Evolutionary conservation across 164 flowering plant genomes (phyloP), one percentile per base, ranked within the genome.

Genomic region (Macadamia integrifolia): DNA sequence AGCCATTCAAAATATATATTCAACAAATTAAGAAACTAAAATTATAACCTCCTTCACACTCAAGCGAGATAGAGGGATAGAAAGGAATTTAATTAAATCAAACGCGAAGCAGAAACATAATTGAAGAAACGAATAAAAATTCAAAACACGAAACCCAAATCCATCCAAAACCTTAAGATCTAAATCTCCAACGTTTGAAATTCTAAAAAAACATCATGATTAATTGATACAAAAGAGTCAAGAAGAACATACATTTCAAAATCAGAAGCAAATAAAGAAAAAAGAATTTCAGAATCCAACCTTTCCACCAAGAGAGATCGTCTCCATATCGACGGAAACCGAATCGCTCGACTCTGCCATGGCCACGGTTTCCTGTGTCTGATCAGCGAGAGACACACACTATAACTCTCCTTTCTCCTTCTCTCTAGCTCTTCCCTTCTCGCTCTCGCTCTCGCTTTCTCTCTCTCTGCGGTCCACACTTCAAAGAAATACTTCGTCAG

Each of bases 251-350:
- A 52, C 59, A 65, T 8, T n/a, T 28, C 70, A 60, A 60, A 48
- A 68, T 29, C 46, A 60, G 28, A 40, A 66, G 8, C 18, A 49
- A 52, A 59, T 48, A 46, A 13, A 18, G 42, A n/a, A 66, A 18
- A 62, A 46, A 6, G n/a, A 18, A 67, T 11, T 35, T 35, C 28
- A 60, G 58, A 55, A 62, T 0, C 70, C 44, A 44, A 88, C 97
- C 91, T 91, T 82, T 74, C 97, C 93, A 50, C 89, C 87, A 23
- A 88, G 92, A 72, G 84, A 84, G 82, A 86, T 85, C 70, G 80
- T 86, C 69, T 88, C 97, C 80, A 86, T 78, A 68, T 88, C 87
- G 42, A 91, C 64, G 46, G 89, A 81, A 74, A 88, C 84, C 66
- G 85, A 81, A 66, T 82, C 88, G 66, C 74, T 83, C 0, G 88